Conservation (phyloP, 108 stramenopile genomes). For the Skeletonema costatum region DNA sequence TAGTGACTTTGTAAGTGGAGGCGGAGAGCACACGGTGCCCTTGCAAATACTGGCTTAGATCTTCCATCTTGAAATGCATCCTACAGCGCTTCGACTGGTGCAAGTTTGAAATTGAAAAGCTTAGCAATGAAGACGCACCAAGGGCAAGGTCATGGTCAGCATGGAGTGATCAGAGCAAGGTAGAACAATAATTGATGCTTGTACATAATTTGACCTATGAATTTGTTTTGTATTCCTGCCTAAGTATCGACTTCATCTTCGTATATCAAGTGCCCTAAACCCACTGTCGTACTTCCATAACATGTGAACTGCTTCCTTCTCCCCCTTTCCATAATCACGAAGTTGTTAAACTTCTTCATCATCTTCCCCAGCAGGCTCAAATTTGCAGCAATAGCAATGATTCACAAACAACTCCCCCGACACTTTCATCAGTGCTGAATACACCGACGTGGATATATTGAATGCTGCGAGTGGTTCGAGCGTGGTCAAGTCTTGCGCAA, state of each 20-base stretch:
- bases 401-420: slow-evolving; percentile 26
- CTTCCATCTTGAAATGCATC: not conserved
- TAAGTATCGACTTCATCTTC: not conserved
- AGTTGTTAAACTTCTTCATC: slow-evolving; percentile 8
- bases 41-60: too few relatives aligned
- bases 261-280: too few relatives aligned
- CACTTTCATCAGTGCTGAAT: slow-evolving; percentile 29
- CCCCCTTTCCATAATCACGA: not conserved
- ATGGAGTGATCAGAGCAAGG: too few relatives aligned
- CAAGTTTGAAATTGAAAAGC: too few relatives aligned
- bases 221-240: not conserved
- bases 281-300: too few relatives aligned
- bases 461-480: slow-evolving; percentile 20
- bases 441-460: slow-evolving; percentile 36
- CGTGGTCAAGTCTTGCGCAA: slow-evolving; percentile 1
- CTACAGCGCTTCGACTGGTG: not conserved
- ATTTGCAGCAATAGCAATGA: slow-evolving; percentile 30
- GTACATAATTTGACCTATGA: too few relatives aligned
- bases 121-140: too few relatives aligned
- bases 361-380: slow-evolving; percentile 3
- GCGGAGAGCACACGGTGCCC: too few relatives aligned
- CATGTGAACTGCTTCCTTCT: too few relatives aligned
- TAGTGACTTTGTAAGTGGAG: too few relatives aligned
- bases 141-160: too few relatives aligned
- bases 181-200: too few relatives aligned